Base-by-base conservation (phyloP, 2,329 filamentous ascomycete genomes). In the Allantophomopsis lycopodina region DNA sequence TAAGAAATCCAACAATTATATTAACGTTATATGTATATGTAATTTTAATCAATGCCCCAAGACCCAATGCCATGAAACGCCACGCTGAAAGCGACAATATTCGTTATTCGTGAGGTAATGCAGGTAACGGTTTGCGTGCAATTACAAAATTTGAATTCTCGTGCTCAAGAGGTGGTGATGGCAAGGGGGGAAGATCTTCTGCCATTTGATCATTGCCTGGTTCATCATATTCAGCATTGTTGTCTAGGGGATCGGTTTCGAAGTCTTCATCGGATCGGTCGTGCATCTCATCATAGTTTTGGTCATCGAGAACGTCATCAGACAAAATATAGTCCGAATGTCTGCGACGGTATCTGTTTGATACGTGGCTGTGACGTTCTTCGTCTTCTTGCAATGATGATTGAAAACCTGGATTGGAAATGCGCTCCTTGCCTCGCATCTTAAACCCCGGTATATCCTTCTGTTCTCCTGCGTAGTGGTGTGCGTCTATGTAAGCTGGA, bases 71-170 rank as follows among this genome's bases (percentile, higher is more conserved):
- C 14, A 15, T 34, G 6, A 15, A 34, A 34, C 32, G 14, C 32
- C 32, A 14, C 32, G 32, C 32, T 34, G 16, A 14, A 18, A 34
- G 12, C 16, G 4, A 7, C 7, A 34, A 34, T 34, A 15, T 15
- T 34, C 16, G 16, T 15, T 15, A 18, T 14, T 41, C 31, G 12
- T 17, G 21, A 31, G 47, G 47, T 14, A 49, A 36, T 14, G 46
- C 41, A 35, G 47, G 47, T 12, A 49, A 34, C 12, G 47, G 46
- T 30, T 49, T 49, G 16, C 42, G 35, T 16, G 40, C 39, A 34
- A 43, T 44, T 14, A 31, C 38, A 21, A 42, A 41, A 21, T 33
- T 11, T 7, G 31, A 36, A 23, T 39, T 35, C 7, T 14, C 30
- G 10, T 28, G 23, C n/a, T 38, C 35, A 5, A 20, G 28, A 12